Conservation (phyloP, 2,329 filamentous ascomycete genomes). For the Botrytis paeoniae region DNA sequence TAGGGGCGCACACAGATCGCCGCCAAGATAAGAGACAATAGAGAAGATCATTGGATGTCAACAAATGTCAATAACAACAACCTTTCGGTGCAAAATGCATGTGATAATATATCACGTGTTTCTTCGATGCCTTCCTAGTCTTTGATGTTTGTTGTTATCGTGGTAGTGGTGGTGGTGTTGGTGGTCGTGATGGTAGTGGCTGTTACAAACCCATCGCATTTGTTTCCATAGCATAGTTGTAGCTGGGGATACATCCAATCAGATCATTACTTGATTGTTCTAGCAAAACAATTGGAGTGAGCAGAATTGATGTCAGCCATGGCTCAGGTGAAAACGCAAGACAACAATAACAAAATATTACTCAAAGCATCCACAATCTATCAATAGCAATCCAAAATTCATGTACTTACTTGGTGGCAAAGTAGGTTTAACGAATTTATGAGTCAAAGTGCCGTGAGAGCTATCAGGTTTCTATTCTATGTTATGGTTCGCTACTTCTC, state of each 20-base stretch:
- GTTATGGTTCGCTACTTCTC: not conserved
- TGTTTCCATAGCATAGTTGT: not conserved
- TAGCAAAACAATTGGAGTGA: not conserved
- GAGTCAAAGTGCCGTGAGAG: not conserved
- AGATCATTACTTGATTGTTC: not conserved
- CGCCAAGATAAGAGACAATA: not conserved
- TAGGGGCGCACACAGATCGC: not conserved
- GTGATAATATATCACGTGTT: not conserved
- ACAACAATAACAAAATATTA: not conserved
- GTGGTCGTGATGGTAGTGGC: not conserved
- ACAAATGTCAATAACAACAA: not conserved
- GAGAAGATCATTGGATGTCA: not conserved
- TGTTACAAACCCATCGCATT: not conserved
- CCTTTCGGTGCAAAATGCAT: not conserved
- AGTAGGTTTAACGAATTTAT: no score
- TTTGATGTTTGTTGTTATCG: not conserved
- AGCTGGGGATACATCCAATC: not conserved
- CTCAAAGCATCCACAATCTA: not conserved
- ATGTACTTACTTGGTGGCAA: not conserved
- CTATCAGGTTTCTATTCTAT: not conserved
- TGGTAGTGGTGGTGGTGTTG: no score
- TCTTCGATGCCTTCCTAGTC: fast-evolving
- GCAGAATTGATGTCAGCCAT: not conserved
- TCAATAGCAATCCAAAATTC: not conserved
- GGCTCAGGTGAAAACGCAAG: not conserved